These are phyloP conservation scores for Trichoderma erinaceum DNA, from an alignment of 495 filamentous ascomycete genomes.

Conservation along the genomic window DNA sequence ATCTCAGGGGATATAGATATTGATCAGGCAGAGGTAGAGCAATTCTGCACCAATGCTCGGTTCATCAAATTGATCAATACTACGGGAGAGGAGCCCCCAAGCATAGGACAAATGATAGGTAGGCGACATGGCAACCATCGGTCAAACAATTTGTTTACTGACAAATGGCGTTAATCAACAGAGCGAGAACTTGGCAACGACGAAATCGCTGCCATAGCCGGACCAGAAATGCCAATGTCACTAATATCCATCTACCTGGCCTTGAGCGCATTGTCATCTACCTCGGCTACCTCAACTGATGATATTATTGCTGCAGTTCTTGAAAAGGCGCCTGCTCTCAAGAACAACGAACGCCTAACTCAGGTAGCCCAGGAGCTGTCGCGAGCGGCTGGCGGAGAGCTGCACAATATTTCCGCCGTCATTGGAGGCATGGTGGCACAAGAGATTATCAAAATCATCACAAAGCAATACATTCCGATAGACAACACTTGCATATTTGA, in stretches of 20 bases:
- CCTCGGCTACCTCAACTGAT: conserved; percentile 33
- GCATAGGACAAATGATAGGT: conserved; percentile 30
- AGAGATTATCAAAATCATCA: conserved; percentile 93
- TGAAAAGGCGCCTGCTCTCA: conserved; percentile 39
- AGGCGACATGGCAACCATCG: conserved; percentile 18
- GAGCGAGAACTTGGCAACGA: conserved; percentile 36
- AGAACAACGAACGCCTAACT: conserved; percentile 38
- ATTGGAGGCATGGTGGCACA: conserved; percentile 90
- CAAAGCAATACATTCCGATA: conserved; percentile 90
- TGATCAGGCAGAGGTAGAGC: conserved; percentile 71
- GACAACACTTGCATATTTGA: conserved; percentile 94
- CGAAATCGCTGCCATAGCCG: conserved; percentile 33
- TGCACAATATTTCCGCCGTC: conserved; percentile 91
- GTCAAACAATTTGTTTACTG: neutral
- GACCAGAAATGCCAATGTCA: conserved; percentile 44
- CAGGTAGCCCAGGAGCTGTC: conserved; percentile 60
- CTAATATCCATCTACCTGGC: conserved; percentile 76
- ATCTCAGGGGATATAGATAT: conserved; percentile 51
- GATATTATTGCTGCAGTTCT: conserved; percentile 38
- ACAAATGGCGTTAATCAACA: conserved; percentile 17
- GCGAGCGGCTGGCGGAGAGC: conserved; percentile 74
- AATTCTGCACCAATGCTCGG: conserved; percentile 92
- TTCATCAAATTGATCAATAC: conserved; percentile 79
- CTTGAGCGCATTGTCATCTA: conserved; percentile 50
- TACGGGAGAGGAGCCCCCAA: conserved; percentile 25